Evolutionary conservation across 306 rosid genomes (phyloP).

Genomic region (Vicia faba): DNA sequence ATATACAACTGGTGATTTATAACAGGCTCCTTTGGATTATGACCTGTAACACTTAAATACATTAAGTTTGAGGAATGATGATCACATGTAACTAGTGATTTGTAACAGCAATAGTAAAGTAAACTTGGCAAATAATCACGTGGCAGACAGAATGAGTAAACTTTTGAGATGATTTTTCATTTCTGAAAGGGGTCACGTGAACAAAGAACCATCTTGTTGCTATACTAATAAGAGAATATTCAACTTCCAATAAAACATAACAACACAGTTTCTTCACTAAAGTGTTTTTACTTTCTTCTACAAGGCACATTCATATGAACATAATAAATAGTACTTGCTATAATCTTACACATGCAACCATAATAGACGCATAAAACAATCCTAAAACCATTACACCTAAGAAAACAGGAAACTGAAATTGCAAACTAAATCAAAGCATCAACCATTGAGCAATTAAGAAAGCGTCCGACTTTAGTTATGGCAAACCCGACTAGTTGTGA

Average conservation of each 20-base stretch:
- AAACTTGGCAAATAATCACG: too few relatives aligned
- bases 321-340: too few relatives aligned
- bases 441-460: slow-evolving; percentile 7
- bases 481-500: not conserved
- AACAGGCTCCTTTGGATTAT: not conserved
- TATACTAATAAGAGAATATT: not conserved
- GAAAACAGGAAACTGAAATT: not conserved
- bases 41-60: too few relatives aligned
- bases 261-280: too few relatives aligned
- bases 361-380: not conserved
- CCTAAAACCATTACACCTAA: slow-evolving; percentile 1
- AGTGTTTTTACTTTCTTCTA: too few relatives aligned
- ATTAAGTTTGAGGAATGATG: too few relatives aligned
- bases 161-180: not conserved
- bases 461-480: not conserved
- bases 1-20: not conserved
- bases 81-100: too few relatives aligned
- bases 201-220: not conserved
- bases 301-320: too few relatives aligned
- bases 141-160: not conserved
- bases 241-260: too few relatives aligned
- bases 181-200: not conserved
- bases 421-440: slow-evolving; percentile 27
- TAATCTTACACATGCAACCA: not conserved
- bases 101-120: too few relatives aligned